These are phyloP conservation scores for Dalbergia cultrata DNA, from an alignment of 306 rosid species.

Conservation along the genomic window DNA sequence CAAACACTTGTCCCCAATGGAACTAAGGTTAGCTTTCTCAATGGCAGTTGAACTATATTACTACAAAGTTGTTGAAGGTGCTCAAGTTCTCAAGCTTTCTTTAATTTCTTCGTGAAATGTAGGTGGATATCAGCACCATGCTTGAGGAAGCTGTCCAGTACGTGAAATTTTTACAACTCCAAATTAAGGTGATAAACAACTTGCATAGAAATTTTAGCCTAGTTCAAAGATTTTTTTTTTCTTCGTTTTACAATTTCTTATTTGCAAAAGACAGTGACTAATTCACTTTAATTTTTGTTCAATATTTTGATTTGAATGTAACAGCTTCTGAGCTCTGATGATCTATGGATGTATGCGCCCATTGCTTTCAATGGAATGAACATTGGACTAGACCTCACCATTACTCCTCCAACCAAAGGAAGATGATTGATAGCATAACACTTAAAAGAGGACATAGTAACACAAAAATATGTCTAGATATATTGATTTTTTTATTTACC, in stretches of 20 bases:
- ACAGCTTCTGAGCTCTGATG: constrained; percentile 89
- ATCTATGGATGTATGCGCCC: constrained; percentile 97
- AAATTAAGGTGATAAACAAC: constrained; percentile 76
- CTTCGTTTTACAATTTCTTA: background rate
- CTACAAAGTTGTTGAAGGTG: background rate
- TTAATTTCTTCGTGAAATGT: constrained; percentile 20
- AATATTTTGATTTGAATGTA: constrained; percentile 41
- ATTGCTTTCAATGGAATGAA: constrained; percentile 82
- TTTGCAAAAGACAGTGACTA: background rate
- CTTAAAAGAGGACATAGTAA: background rate
- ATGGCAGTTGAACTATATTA: constrained; percentile 3
- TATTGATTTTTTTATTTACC: too few relatives aligned
- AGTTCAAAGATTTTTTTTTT: background rate
- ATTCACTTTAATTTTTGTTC: background rate
- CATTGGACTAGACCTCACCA: constrained; percentile 64
- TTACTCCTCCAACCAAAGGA: constrained; percentile 49
- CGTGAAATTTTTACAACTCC: constrained; percentile 86
- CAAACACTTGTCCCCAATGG: constrained; percentile 91
- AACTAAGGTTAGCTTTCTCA: constrained; percentile 67
- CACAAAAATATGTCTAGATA: too few relatives aligned
- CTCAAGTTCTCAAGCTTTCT: background rate
- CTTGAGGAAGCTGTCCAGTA: constrained; percentile 96
- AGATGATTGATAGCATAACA: constrained; percentile 18
- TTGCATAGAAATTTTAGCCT: background rate
- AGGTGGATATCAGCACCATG: constrained; percentile 93